Base-by-base conservation (phyloP, 108 stramenopile species). In the Cyclotella atomus region DNA sequence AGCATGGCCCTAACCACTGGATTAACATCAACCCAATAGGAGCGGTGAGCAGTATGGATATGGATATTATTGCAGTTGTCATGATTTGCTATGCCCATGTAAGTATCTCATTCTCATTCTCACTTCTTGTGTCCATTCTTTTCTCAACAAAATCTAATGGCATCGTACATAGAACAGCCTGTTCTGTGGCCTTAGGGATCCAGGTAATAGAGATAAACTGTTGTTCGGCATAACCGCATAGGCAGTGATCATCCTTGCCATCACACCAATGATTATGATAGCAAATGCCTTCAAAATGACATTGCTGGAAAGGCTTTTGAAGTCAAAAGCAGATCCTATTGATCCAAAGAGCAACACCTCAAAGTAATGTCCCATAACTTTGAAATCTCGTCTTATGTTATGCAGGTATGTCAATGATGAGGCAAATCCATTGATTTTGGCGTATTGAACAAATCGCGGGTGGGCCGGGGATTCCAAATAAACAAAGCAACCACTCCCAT, bases 141-240 rank as follows among this genome's bases (percentile, higher is more conserved):
- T 69, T 34, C 41, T 77, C 64, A 16, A 83, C 55, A 21, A 34
- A 43, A 19, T 62, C 49, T 8, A 87, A 54, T 17, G 83, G 79
- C 19, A 82, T 21, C 28, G 73, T 33, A 25, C 82, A 80, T 3
- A 87, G 33, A 16, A 73, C 84, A 10, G 87, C 84, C 46, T 87
- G 84, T 12, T 84, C 83, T 12, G 86, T 82, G 10, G 83, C 83
- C 50, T 87, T 87, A n/a, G 81, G 81, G 23, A 73, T 25, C 87
- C 87, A 84, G 17, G 79, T 56, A 14, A 76, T 33, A 0, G 78
- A 38, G 20, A 87, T 34, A 57, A 84, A 87, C 3, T 59, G 15
- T 24, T 79, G 70, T 65, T 73, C 73, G 49, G 47, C 59, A 50
- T 59, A 41, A 47, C 2, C 12, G 44, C 0, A 57, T 62, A 85